Base-by-base conservation (phyloP, 352 stramenopile genomes). In the Globisporangium barbulae region DNA sequence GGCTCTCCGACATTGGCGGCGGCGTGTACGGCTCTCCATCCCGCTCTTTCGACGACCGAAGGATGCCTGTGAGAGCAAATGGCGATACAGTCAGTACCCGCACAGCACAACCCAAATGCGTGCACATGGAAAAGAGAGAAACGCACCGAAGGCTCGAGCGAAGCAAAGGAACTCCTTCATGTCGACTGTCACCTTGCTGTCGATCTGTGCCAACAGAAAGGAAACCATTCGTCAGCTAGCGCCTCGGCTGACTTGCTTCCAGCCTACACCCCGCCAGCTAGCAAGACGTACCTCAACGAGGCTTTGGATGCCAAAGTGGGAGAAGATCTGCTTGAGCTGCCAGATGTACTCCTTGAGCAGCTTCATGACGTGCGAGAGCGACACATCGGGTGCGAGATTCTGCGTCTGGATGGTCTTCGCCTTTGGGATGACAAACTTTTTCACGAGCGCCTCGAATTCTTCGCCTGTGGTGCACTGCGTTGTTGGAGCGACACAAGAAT, bases 311-410 rank as follows among this genome's bases (percentile, higher is more conserved):
- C 66, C 75, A 50, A 93, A 91, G 30, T 93, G 83, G 13, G 74
- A 86, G 63, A 93, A 93, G 44, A 90, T 83, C 35, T 93, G 83
- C 56, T 90, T 89, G 59, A 93, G 58, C 12, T 78, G 77, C 83
- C 83, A 93, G 17, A 91, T 74, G 22, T 88, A 68, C 28, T 90
- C 77, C 12, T 68, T 80, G 25, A 93, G 59, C 19, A 93, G 73
- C 59, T 89, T 86, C 64, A 90, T 73, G 15, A 93, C 83, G 61
- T 91, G 81, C 5, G 59, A 59, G 55, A 89, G 81, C 3, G 81
- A 89, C 15, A 91, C 69, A 52, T 93, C 83, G 0, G 83, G 83
- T 1, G 81, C 83, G 9, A 93, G 68, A 15, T 83, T 80, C 49
- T 91, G 81, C 5, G 78, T 74, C 17, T 69, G 63, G 25, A 93